Percentiles rank a stretch among this genome's conserved stretches.
These are phyloP conservation scores for Torrubiella hemipterigena DNA, from an alignment of 2,329 filamentous ascomycete species.

Conservation along the genomic window DNA sequence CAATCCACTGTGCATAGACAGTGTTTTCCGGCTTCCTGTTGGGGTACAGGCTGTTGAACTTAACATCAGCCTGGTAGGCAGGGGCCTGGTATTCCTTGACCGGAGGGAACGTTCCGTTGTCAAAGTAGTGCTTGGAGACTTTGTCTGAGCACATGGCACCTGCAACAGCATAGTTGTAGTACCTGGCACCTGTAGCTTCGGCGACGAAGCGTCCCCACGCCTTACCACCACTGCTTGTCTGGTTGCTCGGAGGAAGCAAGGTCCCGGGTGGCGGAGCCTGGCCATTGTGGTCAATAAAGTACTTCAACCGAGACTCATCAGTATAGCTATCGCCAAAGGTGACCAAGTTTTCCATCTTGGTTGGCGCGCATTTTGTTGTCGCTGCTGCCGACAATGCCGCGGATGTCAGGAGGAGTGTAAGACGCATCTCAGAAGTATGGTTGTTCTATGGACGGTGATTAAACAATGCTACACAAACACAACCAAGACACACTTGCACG, in stretches of 20 bases:
- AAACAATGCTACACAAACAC: too few species aligned
- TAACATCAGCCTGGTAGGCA: conserved; percentile 38
- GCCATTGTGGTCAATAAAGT: conserved; percentile 51
- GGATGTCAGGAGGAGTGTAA: too few species aligned
- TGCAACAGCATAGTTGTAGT: conserved; percentile 59
- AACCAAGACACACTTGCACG: too few species aligned
- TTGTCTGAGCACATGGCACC: conserved; percentile 64
- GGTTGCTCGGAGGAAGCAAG: conserved; percentile 30
- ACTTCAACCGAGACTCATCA: conserved; percentile 55
- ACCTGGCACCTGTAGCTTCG: conserved; percentile 40
- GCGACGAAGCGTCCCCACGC: conserved; percentile 59
- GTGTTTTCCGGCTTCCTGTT: conserved; percentile 43
- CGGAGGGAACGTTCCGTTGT: conserved; percentile 44
- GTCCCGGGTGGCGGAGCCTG: conserved; percentile 49
- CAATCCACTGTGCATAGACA: conserved; percentile 69
- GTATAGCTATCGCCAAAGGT: conserved; percentile 69
- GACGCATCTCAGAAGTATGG: too few species aligned
- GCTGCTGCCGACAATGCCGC: too few species aligned
- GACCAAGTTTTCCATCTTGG: conserved; percentile 44
- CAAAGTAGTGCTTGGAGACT: conserved; percentile 44
- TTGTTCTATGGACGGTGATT: too few species aligned
- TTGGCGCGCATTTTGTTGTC: conserved; percentile 18
- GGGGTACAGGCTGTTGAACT: conserved; percentile 28
- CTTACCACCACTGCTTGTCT: conserved; percentile 52
- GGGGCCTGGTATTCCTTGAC: conserved; percentile 50